phyloP scores from a whole-genome alignment of 2,329 filamentous ascomycete species.

The Aspergillus sp. region DNA sequence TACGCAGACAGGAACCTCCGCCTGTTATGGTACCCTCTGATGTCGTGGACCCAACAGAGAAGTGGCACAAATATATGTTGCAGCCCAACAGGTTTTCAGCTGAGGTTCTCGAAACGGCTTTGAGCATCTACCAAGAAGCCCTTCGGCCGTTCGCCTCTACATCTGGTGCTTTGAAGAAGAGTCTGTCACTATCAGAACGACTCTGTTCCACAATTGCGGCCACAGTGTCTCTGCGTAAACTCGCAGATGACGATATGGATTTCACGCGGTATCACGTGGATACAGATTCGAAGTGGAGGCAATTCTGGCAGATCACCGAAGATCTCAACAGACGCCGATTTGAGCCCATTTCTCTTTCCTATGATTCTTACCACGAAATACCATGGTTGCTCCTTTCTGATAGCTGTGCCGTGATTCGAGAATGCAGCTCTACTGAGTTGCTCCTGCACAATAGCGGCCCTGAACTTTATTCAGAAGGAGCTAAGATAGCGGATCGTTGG shows the following conservation, averaged over 20 bases:
- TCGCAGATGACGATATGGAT: conserved; percentile 58
- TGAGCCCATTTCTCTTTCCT: conserved; percentile 69
- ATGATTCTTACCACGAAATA: conserved; percentile 62
- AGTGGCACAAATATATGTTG: conserved; percentile 79
- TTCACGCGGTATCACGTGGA: conserved; percentile 66
- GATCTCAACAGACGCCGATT: conserved; percentile 81
- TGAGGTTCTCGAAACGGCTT: conserved; percentile 71
- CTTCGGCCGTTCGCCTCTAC: conserved; percentile 33
- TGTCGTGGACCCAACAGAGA: conserved; percentile 63
- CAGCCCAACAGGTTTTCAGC: conserved; percentile 73
- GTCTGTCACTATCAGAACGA: conserved; percentile 61
- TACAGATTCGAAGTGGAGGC: conserved; percentile 76
- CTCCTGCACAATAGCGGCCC: conserved; percentile 59
- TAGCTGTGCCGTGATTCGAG: conserved; percentile 66
- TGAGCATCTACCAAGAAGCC: conserved; percentile 70
- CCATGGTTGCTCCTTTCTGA: conserved; percentile 82
- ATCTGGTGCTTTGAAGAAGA: conserved; percentile 38
- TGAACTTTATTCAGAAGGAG: conserved; percentile 28
- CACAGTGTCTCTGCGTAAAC: conserved; percentile 57
- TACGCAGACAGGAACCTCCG: conserved; percentile 43
- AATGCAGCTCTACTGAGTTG: conserved; percentile 69
- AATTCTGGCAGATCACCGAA: conserved; percentile 75
- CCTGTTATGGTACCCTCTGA: conserved; percentile 56
- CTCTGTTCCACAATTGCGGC: conserved; percentile 64
- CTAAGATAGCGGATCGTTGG: conserved; percentile 36